phyloP scores from a whole-genome alignment of 805 yeast genomes.

The Saccharomycopsis sp. region DNA sequence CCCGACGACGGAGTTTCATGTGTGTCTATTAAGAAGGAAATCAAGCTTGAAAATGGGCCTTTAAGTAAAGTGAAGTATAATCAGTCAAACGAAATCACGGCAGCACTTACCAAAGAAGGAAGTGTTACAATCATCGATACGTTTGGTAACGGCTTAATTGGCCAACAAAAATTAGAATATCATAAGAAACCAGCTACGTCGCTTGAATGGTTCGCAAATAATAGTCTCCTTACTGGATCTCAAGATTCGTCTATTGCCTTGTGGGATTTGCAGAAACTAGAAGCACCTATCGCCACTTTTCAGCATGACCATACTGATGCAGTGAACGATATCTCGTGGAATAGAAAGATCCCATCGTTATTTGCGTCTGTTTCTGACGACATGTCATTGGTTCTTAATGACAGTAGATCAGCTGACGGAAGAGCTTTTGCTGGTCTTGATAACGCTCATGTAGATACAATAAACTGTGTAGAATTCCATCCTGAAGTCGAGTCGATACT shows the following conservation, averaged over 20 bases:
- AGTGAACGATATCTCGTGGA: conserved; percentile 65
- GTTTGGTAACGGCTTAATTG: not conserved
- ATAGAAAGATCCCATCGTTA: conserved; percentile 34
- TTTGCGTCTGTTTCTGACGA: conserved; percentile 75
- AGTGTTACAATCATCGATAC: not conserved
- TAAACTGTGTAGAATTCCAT: conserved; percentile 64
- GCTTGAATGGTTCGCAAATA: conserved; percentile 53
- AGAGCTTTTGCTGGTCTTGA: conserved; percentile 26
- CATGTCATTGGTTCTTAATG: conserved; percentile 52
- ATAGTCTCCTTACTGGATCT: conserved; percentile 53
- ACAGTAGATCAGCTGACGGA: conserved; percentile 36
- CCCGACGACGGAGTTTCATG: not conserved
- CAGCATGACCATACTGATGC: conserved; percentile 26
- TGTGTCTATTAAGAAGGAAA: not conserved
- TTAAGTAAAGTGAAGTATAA: not conserved
- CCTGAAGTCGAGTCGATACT: conserved; percentile 46
- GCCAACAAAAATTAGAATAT: conserved; percentile 32
- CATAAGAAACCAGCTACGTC: conserved; percentile 68
- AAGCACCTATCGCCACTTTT: conserved; percentile 32
- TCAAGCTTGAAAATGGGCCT: not conserved
- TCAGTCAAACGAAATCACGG: not conserved
- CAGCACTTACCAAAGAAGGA: not conserved
- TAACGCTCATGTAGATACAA: conserved; percentile 51
- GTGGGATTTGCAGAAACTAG: conserved; percentile 48
- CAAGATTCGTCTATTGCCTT: conserved; percentile 61